Conservation (phyloP, 192 early-diverging fungal species). For the Podila minutissima region DNA sequence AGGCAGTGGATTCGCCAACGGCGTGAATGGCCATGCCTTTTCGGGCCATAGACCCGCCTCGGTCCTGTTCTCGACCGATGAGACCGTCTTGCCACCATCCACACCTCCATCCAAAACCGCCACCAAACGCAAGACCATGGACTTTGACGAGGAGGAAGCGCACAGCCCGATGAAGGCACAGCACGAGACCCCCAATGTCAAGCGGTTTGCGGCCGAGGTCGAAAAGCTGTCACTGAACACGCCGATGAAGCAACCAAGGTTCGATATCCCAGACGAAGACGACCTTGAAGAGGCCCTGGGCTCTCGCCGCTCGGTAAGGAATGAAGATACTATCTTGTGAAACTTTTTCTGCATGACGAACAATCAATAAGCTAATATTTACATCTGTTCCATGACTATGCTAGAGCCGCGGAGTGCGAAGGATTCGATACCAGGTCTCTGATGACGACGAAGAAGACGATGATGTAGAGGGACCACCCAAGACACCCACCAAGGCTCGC, state of each 20-base stretch:
- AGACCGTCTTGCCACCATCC: constrained; percentile 6
- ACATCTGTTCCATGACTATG: too few relatives aligned
- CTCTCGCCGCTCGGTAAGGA: constrained; percentile 28
- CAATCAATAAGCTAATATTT: too few relatives aligned
- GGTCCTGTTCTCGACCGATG: constrained; percentile 31
- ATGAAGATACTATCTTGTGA: too few relatives aligned
- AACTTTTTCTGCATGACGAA: neutral
- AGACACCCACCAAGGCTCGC: constrained; percentile 7
- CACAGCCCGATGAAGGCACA: constrained; percentile 4
- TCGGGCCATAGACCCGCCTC: neutral
- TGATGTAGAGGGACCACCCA: neutral
- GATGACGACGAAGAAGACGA: constrained; percentile 38
- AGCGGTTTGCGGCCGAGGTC: constrained; percentile 47
- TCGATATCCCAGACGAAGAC: constrained; percentile 14
- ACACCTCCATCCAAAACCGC: neutral
- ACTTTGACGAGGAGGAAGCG: constrained; percentile 8
- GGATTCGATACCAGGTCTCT: constrained; percentile 28
- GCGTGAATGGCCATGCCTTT: neutral
- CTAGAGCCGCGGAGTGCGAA: constrained; percentile 32
- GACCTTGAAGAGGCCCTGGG: constrained; percentile 7
- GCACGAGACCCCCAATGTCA: constrained; percentile 22
- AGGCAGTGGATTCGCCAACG: neutral
- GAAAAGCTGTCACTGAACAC: constrained; percentile 27
- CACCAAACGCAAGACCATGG: constrained; percentile 29
- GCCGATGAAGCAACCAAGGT: constrained; percentile 11